These are phyloP conservation scores for Pichia californica DNA, from an alignment of 805 yeast species.

Conservation along the genomic window DNA sequence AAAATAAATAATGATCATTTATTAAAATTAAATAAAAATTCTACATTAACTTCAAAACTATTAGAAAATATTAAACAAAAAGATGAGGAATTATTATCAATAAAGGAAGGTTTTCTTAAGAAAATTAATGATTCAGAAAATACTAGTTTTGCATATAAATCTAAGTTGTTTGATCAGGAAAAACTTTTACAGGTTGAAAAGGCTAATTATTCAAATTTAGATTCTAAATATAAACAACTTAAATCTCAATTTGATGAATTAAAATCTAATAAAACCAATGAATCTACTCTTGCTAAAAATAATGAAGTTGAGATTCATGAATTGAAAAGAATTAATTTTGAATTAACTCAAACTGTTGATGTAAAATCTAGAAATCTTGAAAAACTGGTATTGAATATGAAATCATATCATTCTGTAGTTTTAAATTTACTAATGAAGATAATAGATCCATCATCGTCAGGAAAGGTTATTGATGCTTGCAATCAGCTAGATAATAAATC, in stretches of 20 bases:
- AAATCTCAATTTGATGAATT: neutral
- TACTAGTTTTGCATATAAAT: neutral
- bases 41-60: neutral
- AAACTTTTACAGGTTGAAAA: neutral
- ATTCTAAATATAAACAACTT: neutral
- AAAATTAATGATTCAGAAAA: neutral
- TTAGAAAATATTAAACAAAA: neutral
- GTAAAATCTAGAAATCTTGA: neutral
- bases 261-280: neutral
- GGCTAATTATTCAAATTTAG: neutral
- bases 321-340: neutral
- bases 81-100: neutral
- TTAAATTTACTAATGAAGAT: neutral
- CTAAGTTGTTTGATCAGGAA: neutral
- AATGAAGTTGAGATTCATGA: neutral
- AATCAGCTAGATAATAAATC: neutral
- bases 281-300: too few relatives aligned
- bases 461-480: neutral
- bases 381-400: neutral
- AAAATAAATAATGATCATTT: neutral
- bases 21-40: neutral
- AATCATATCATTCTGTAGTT: slow-evolving; percentile 1
- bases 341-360: neutral
- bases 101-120: neutral
- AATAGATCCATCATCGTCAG: slow-evolving; percentile 6